These are phyloP conservation scores for Globisporangium emineosum DNA, from an alignment of 352 stramenopile species.

Conservation along the genomic window DNA sequence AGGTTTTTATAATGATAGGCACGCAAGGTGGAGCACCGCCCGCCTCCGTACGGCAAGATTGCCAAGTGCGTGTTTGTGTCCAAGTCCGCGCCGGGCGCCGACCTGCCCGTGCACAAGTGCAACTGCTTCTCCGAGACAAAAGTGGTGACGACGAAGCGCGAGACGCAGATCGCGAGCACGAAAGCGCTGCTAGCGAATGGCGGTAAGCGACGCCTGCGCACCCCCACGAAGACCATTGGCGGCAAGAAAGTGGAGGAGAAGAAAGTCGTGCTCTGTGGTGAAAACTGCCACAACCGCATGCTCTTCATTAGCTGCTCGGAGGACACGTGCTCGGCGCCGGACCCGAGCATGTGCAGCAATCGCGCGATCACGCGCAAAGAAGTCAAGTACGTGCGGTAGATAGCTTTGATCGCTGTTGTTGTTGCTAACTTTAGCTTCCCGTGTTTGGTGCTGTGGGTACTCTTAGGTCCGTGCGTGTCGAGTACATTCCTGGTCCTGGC, in stretches of 20 bases:
- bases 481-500: slow-evolving; percentile 81
- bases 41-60: slow-evolving; percentile 63
- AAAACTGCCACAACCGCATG: slow-evolving; percentile 83
- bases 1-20: too few relatives aligned
- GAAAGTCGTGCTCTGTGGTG: slow-evolving; percentile 35
- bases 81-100: slow-evolving; percentile 46
- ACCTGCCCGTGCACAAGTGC: slow-evolving; percentile 72
- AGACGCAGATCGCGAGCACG: slow-evolving; percentile 44
- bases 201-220: slow-evolving; percentile 11
- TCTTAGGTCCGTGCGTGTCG: slow-evolving; percentile 41
- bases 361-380: slow-evolving; percentile 66
- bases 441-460: slow-evolving; percentile 3
- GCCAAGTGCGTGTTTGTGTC: slow-evolving; percentile 73
- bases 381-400: slow-evolving; percentile 36
- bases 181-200: slow-evolving; percentile 26
- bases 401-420: background rate
- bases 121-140: slow-evolving; percentile 61
- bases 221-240: slow-evolving; percentile 1
- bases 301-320: slow-evolving; percentile 79
- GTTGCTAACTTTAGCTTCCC: background rate
- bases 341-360: slow-evolving; percentile 67
- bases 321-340: slow-evolving; percentile 72
- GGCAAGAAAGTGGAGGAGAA: slow-evolving; percentile 4
- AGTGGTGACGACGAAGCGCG: slow-evolving; percentile 38
- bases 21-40: slow-evolving; percentile 44